Base-by-base conservation (phyloP, 2,329 filamentous ascomycete genomes). In the Ophiostoma perfectum region DNA sequence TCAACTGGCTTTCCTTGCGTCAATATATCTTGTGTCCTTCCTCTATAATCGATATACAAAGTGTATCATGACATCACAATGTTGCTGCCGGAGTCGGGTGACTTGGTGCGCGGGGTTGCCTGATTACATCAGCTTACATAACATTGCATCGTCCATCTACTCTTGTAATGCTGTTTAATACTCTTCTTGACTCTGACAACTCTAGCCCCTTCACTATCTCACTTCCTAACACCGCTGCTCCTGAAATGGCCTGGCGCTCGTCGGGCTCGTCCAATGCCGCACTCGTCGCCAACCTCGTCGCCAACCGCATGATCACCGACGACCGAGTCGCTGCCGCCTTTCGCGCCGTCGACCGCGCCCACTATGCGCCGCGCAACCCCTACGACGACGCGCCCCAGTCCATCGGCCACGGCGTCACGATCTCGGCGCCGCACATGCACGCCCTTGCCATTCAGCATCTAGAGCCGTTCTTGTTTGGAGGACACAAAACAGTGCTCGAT, bases 241-340 rank as follows among this genome's bases (percentile, higher is more conserved):
- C 38, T 27, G 78, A 70, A 70, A 98, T 99, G 95, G 93, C 94
- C 70, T 99, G 95, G 95, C 86, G 87, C 73, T 92, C 90, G 78
- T 90, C 89, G 6, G 94, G 92, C 70, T 79, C 80, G 4, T 86
- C 87, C 41, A 97, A 98, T 77, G 78, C 80, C 55, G 88, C 88
- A 68, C 83, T 99, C 65, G 82, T 98, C 71, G 84, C 89, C 73
- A 97, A 97, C 76, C 83, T 99, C 69, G 88, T 82, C 76, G 82
- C 79, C 55, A 86, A 90, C 73, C 84, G 84, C 3, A 82, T 98
- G 67, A 93, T 98, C 72, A 88, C 83, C n/a, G 85, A 88, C 71
- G 79, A 85, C 3, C 80, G 84, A 38, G 91, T 96, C 45, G 90
- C 89, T 74, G 82, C 86, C n/a, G 93, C 94, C 68, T 96, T 98